A percentile compares a stretch with the other conserved stretches of the same genome.
Evolutionary conservation across 108 stramenopile genomes (phyloP).

Genomic region (Bacterosira constricta): DNA sequence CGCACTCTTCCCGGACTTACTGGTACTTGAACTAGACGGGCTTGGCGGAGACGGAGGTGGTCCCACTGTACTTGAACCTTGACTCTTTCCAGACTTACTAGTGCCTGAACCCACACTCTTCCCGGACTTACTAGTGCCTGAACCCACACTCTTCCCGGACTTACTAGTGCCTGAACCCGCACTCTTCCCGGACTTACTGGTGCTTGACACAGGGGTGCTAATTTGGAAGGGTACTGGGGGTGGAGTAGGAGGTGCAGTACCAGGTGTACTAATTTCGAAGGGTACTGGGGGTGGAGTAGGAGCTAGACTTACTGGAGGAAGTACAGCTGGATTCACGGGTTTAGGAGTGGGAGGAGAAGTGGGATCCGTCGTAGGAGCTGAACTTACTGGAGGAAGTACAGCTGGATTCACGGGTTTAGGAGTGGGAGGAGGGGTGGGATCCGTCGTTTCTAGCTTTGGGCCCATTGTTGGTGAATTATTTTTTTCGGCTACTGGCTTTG

Average conservation of each 20-base stretch:
- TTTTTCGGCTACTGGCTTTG: no score
- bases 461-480: no score
- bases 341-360: no score
- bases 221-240: not conserved
- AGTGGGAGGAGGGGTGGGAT: no score
- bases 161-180: not conserved
- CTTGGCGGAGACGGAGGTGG: no score
- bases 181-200: not conserved
- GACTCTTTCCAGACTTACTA: not conserved
- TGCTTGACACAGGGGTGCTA: not conserved
- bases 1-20: not conserved
- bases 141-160: not conserved
- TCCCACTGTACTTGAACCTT: not conserved
- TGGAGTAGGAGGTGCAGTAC: not conserved
- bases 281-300: not conserved
- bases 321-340: no score
- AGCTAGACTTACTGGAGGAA: no score
- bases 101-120: not conserved
- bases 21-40: not conserved
- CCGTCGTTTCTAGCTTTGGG: no score
- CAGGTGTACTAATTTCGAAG: not conserved
- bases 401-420: no score
- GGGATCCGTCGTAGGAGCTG: no score
- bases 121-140: not conserved
- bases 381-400: no score